phyloP scores from a whole-genome alignment of 805 yeast genomes.

The Komagataella pastoris region DNA sequence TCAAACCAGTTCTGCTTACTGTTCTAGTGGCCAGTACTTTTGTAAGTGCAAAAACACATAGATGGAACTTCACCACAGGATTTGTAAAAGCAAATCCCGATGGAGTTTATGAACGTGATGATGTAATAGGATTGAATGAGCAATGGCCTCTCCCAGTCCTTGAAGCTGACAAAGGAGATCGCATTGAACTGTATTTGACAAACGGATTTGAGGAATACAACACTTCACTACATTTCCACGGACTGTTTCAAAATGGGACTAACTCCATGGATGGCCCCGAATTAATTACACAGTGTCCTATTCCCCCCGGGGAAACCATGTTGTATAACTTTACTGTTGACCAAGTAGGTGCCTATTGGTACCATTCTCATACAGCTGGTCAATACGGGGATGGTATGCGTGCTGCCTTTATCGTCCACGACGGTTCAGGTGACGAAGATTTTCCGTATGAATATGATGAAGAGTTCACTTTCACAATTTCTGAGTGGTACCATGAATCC shows the following conservation, averaged over 20 bases:
- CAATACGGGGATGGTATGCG: slow-evolving; percentile 93
- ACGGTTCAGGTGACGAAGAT: slow-evolving; percentile 24
- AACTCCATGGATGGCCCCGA: slow-evolving; percentile 87
- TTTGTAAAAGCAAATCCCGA: slow-evolving; percentile 54
- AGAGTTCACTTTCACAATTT: slow-evolving; percentile 29
- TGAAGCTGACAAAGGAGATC: slow-evolving; percentile 68
- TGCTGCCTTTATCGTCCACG: slow-evolving; percentile 65
- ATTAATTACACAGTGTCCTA: slow-evolving; percentile 81
- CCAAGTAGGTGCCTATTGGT: slow-evolving; percentile 92
- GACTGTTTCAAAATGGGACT: slow-evolving; percentile 70
- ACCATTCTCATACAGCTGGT: slow-evolving; percentile 85
- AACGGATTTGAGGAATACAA: slow-evolving; percentile 60
- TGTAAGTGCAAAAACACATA: slow-evolving; percentile 35
- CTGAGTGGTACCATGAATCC: slow-evolving; percentile 81
- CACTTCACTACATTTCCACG: slow-evolving; percentile 88
- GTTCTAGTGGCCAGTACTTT: background rate
- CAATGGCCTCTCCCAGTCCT: slow-evolving; percentile 78
- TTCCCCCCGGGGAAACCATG: slow-evolving; percentile 63
- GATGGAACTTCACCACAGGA: slow-evolving; percentile 50
- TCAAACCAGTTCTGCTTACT: background rate
- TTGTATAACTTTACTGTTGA: slow-evolving; percentile 80
- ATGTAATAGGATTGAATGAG: slow-evolving; percentile 35
- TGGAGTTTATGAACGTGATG: slow-evolving; percentile 26
- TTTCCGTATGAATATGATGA: slow-evolving; percentile 47
- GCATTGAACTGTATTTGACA: slow-evolving; percentile 48